phyloP scores from a whole-genome alignment of 2,329 filamentous ascomycete species.

The Colletotrichum cereale region DNA sequence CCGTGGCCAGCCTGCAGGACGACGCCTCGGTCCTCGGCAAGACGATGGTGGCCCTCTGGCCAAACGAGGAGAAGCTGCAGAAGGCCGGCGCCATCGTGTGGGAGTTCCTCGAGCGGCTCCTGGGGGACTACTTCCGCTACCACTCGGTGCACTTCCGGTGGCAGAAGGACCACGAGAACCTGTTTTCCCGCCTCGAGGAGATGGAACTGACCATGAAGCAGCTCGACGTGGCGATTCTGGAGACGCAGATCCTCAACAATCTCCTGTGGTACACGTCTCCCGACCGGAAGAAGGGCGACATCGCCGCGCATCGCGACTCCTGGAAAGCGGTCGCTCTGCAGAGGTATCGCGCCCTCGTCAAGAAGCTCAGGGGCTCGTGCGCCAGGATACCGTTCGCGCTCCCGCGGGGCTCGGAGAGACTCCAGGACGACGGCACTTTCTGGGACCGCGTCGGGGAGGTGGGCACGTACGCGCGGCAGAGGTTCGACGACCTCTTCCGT shows the following conservation, averaged over 20 bases:
- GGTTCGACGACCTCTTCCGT: slow-evolving; percentile 1
- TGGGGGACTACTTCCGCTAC: neutral
- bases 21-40: neutral
- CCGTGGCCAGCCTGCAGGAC: neutral
- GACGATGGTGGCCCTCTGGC: neutral
- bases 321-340: neutral
- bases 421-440: neutral
- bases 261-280: neutral
- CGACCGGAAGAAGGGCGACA: neutral
- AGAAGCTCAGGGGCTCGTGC: neutral
- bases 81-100: neutral
- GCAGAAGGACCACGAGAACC: neutral
- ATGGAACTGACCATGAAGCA: neutral
- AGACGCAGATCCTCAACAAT: neutral
- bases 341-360: neutral
- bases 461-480: neutral
- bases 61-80: neutral
- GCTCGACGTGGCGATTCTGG: neutral
- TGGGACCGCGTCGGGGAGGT: slow-evolving; percentile 1
- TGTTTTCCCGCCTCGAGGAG: neutral
- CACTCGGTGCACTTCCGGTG: neutral
- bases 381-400: neutral
- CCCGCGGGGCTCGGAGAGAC: neutral
- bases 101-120: neutral
- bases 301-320: neutral